A percentile compares a stretch with the other conserved stretches of the same genome.
phyloP scores from a whole-genome alignment of 2,329 filamentous ascomycete genomes.

The Diplocarpon rosae region DNA sequence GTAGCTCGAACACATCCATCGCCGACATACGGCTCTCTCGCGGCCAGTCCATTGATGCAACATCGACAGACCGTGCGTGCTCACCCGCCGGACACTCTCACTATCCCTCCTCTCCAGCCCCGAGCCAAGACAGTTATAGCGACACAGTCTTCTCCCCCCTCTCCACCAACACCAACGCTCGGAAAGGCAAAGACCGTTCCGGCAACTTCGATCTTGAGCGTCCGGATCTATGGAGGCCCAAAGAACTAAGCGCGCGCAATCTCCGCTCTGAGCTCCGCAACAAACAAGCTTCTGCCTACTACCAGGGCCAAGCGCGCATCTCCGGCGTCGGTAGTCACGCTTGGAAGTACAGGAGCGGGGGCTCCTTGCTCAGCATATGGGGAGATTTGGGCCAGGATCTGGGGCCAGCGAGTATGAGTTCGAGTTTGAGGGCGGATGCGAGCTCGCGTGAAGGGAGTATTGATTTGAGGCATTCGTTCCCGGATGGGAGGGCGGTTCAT shows the following conservation, averaged over 20 bases:
- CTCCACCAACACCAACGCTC: constrained; percentile 33
- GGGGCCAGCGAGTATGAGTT: constrained; percentile 28
- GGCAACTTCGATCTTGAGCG: constrained; percentile 56
- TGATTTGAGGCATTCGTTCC: not conserved
- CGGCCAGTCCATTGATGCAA: constrained; percentile 32
- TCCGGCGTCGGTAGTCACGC: constrained; percentile 11
- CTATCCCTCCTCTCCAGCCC: constrained; percentile 23
- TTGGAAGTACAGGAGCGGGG: constrained; percentile 22
- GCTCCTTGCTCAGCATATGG: constrained; percentile 30
- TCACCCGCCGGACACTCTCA: constrained; percentile 15
- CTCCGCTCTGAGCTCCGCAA: constrained; percentile 3
- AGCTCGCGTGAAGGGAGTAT: constrained; percentile 6
- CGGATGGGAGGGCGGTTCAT: constrained; percentile 2
- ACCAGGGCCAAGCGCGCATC: constrained; percentile 1
- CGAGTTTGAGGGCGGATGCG: constrained; percentile 15
- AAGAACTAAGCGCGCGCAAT: not conserved
- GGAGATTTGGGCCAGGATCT: constrained; percentile 45
- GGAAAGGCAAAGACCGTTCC: constrained; percentile 47
- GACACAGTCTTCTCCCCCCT: constrained; percentile 32
- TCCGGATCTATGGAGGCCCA: constrained; percentile 33
- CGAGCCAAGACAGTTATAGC: constrained; percentile 26
- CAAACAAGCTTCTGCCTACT: not conserved
- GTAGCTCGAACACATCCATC: constrained; percentile 33
- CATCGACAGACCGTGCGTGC: constrained; percentile 11
- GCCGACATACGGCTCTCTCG: constrained; percentile 39